Evolutionary conservation across 257 asterid species (phyloP).

Genomic region (Solanum habrochaites): DNA sequence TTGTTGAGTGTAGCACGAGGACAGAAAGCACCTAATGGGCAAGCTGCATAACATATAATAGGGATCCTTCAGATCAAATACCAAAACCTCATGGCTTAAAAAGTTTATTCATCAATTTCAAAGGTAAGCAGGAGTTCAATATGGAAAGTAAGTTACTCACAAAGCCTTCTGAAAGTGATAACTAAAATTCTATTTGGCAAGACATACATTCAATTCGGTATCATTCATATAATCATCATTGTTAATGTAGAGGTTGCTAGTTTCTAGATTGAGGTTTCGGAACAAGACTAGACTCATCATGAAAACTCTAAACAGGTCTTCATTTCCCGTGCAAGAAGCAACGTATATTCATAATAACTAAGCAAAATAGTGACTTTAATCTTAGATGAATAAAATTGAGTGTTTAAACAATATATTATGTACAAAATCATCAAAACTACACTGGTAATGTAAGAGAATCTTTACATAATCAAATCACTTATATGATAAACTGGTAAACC

Average conservation of each 20-base stretch:
- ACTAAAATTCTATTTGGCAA: not conserved
- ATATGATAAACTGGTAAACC: not conserved
- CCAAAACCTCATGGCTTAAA: not conserved
- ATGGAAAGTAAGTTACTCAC: not conserved
- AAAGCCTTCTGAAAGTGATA: not conserved
- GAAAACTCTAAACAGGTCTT: not conserved
- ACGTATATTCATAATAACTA: not conserved
- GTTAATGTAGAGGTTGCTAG: not conserved
- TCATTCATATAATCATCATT: not conserved
- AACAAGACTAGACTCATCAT: not conserved
- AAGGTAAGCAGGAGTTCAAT: not conserved
- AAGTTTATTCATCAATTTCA: not conserved
- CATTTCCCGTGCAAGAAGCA: not conserved
- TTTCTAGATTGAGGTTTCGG: not conserved
- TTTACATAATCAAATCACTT: not conserved
- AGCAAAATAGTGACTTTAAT: not conserved
- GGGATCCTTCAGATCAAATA: slow-evolving; percentile 1
- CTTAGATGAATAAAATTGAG: not conserved
- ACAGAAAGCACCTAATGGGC: slow-evolving; percentile 91
- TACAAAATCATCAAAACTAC: not conserved
- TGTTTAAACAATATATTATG: not conserved
- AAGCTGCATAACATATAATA: slow-evolving; percentile 44
- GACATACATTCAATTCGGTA: not conserved
- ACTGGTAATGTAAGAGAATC: not conserved
- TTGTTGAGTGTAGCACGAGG: slow-evolving; percentile 55